Evolutionary conservation across 495 filamentous ascomycete species (phyloP).

Genomic region (Poronia punctata): DNA sequence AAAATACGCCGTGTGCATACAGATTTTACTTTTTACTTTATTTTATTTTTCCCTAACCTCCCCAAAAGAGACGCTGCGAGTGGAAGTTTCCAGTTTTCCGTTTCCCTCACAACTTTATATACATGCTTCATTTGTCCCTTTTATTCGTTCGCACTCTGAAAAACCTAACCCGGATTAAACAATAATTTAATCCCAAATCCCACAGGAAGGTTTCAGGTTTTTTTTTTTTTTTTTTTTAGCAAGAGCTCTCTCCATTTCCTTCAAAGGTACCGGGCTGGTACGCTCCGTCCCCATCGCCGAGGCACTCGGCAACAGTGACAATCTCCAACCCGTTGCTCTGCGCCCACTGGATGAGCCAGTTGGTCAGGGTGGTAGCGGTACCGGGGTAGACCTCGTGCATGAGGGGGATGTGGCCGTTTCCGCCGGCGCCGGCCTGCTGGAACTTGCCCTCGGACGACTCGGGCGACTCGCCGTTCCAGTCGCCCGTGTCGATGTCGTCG

Average conservation of each 20-base stretch:
- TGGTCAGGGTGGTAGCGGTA: slow-evolving; percentile 42
- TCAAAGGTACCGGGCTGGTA: slow-evolving; percentile 38
- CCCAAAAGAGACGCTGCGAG: too few species aligned
- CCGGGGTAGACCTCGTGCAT: slow-evolving; percentile 49
- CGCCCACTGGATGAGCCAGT: slow-evolving; percentile 49
- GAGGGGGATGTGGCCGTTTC: slow-evolving; percentile 46
- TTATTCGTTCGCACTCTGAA: too few species aligned
- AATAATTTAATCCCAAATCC: too few species aligned
- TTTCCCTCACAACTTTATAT: too few species aligned
- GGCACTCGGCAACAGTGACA: slow-evolving; percentile 48
- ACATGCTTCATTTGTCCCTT: too few species aligned
- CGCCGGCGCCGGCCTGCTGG: slow-evolving; percentile 35
- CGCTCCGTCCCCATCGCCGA: slow-evolving; percentile 38
- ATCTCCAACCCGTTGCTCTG: slow-evolving; percentile 43
- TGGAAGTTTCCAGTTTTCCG: too few species aligned
- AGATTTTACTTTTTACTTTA: too few species aligned
- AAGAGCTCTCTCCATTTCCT: slow-evolving; percentile 15
- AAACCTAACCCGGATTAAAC: too few species aligned
- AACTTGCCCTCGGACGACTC: slow-evolving; percentile 38
- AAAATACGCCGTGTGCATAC: too few species aligned
- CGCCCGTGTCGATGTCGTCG: slow-evolving; percentile 46
- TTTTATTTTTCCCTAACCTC: too few species aligned
- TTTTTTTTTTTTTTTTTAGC: too few species aligned
- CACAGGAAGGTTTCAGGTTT: too few species aligned
- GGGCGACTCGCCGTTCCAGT: slow-evolving; percentile 46